Conservation (phyloP, 2,329 filamentous ascomycete species). For the Colletotrichum limetticola region DNA sequence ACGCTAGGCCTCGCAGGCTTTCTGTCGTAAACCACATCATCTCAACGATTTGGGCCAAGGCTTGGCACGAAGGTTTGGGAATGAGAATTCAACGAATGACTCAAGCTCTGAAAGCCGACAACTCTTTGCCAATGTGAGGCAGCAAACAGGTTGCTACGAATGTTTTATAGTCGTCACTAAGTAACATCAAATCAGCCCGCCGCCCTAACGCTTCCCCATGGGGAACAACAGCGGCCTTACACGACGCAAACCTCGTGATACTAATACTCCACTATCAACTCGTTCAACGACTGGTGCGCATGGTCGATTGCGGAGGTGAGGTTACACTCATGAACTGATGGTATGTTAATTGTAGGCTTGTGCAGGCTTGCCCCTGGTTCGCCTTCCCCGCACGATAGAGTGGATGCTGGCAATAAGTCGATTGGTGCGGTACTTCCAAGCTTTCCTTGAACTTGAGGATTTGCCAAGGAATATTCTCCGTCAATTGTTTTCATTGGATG, state of each 20-base stretch:
- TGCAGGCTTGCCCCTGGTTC: neutral
- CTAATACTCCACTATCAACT: neutral
- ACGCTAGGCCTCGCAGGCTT: neutral
- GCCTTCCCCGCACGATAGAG: constrained; percentile 7
- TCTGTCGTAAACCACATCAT: constrained; percentile 7
- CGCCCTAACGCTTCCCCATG: neutral
- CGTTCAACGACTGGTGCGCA: constrained; percentile 27
- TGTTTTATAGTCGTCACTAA: too few relatives aligned
- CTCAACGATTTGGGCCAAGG: too few relatives aligned
- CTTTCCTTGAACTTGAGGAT: neutral
- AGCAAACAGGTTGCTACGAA: too few relatives aligned
- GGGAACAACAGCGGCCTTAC: neutral
- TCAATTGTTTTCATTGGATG: neutral
- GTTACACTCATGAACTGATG: constrained; percentile 10
- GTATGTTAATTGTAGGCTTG: neutral
- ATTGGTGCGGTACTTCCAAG: constrained; percentile 21
- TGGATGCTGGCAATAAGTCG: neutral
- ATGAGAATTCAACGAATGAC: too few relatives aligned
- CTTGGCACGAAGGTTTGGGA: too few relatives aligned
- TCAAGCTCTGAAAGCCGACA: too few relatives aligned
- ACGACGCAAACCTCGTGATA: neutral
- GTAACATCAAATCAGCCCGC: too few relatives aligned
- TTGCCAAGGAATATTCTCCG: neutral
- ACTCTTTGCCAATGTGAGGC: too few relatives aligned
- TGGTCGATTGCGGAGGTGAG: constrained; percentile 10